Percentiles rank a stretch among this genome's conserved stretches.
Conservation (phyloP, 2,329 filamentous ascomycete genomes). For the Dothideomycetes sp. region DNA sequence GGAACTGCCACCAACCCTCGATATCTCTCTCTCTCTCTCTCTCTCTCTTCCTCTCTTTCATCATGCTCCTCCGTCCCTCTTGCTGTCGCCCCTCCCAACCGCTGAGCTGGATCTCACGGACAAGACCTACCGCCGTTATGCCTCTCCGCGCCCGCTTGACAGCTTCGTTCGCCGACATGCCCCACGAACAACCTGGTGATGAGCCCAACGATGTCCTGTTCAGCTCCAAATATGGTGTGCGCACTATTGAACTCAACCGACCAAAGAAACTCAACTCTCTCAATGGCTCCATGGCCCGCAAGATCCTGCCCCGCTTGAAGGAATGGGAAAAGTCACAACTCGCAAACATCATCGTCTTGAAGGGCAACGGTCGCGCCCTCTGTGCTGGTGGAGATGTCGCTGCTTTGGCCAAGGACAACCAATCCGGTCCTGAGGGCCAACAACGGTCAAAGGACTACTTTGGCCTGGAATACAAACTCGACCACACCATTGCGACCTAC, state of each 20-base stretch:
- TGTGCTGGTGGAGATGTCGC: conserved; percentile 91
- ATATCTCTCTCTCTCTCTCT: too few relatives aligned
- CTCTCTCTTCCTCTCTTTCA: conserved; percentile 10
- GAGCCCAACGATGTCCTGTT: conserved; percentile 88
- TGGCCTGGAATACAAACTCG: conserved; percentile 86
- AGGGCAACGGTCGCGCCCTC: conserved; percentile 78
- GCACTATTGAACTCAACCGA: conserved; percentile 88
- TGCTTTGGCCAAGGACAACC: conserved; percentile 65
- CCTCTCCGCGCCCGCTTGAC: conserved; percentile 59
- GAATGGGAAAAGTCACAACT: conserved; percentile 95
- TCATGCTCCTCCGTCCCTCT: conserved; percentile 39
- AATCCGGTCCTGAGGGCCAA: conserved; percentile 58
- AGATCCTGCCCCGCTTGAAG: conserved; percentile 75
- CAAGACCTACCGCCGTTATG: conserved; percentile 44
- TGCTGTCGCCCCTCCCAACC: conserved; percentile 32
- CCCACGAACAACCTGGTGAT: conserved; percentile 48
- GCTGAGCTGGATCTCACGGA: conserved; percentile 23
- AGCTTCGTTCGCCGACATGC: conserved; percentile 23
- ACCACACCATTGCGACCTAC: conserved; percentile 92
- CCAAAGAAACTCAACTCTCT: conserved; percentile 87
- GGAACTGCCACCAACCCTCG: background rate
- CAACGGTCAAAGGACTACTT: conserved; percentile 77
- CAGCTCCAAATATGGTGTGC: conserved; percentile 76
- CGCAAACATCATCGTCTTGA: conserved; percentile 86
- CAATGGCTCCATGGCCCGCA: conserved; percentile 87